Evolutionary conservation across 2,329 filamentous ascomycete species (phyloP), one percentile per base, ranked within the genome.

Genomic region (Botrytis paeoniae): DNA sequence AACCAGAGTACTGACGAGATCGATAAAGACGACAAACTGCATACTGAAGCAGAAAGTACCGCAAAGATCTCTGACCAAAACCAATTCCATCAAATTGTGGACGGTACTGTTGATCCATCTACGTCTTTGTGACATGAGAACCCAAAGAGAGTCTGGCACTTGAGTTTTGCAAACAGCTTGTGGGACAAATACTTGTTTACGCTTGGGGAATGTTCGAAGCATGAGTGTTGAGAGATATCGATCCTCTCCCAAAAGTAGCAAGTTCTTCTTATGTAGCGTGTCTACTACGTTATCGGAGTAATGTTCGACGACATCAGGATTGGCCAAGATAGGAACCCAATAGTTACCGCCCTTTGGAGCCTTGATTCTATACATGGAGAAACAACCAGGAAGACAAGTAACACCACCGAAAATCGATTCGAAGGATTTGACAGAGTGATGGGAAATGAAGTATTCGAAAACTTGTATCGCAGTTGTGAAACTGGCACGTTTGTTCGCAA

Each of bases 331-430:
- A 12, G 96, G 96, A 37, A 99, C 96, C 96, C 96, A 99, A 85
- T 98, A 99, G 85, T 99, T 98, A 39, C 93, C 95, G 77, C 96
- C 96, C 85, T 99, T 99, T 74, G 96, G 97, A 43, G 96, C 93
- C 85, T 99, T 99, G 89, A 99, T 98, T 80, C 96, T 93, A 86
- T 99, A 99, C 97, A 99, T 99, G 87, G 94, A 98, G 90, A 99
- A 99, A 86, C 96, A 99, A 76, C 96, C 96, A 25, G 96, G 96
- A 78, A 99, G 87, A 87, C 96, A 99, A 76, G 96, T 99, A 75
- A 99, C 96, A 92, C 96, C 96, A 84, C 96, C 96, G 83, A 99
- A 99, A 77, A 98, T 93, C 1, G 95, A 98, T 83, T 99, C 96
- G 84, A 99, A 99, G 6, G 95, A 94, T 84, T 99, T 99, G 80